Percentiles rank a stretch among this genome's conserved stretches.
These are phyloP conservation scores for Martiniozyma asiatica DNA, from an alignment of 1,139 yeast genomes.

Conservation along the genomic window DNA sequence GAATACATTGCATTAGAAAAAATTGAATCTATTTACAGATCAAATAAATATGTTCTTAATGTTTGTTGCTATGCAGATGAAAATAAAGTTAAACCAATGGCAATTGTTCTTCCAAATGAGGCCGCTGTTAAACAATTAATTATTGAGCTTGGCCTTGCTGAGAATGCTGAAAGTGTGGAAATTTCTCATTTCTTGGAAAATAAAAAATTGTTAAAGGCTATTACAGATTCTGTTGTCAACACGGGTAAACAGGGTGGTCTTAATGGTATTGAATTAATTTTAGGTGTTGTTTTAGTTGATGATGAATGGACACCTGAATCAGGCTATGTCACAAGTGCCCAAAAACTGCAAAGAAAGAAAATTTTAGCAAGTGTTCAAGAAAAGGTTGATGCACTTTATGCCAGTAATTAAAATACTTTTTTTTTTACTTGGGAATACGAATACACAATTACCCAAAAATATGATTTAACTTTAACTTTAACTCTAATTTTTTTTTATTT, in stretches of 20 bases:
- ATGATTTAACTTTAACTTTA: no score
- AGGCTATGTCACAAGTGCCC: constrained; percentile 90
- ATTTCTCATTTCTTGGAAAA: constrained; percentile 45
- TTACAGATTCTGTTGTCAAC: constrained; percentile 46
- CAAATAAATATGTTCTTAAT: constrained; percentile 65
- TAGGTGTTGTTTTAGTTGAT: constrained; percentile 67
- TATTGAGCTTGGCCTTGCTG: constrained; percentile 37
- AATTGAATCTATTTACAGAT: constrained; percentile 76
- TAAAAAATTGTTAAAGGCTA: constrained; percentile 41
- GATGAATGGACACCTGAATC: constrained; percentile 98
- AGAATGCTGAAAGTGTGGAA: constrained; percentile 30
- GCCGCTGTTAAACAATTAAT: constrained; percentile 49
- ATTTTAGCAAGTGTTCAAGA: constrained; percentile 56
- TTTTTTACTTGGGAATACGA: no score
- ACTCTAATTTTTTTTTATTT: no score
- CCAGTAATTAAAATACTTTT: not conserved
- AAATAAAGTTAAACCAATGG: constrained; percentile 78
- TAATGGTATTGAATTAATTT: constrained; percentile 73
- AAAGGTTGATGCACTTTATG: constrained; percentile 48
- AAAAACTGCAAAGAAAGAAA: constrained; percentile 89
- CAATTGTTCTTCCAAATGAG: constrained; percentile 78
- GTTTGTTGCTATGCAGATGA: constrained; percentile 91
- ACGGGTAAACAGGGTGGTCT: constrained; percentile 80
- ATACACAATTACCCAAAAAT: no score
- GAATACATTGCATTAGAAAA: constrained; percentile 96